Evolutionary conservation across 345 rosid species (phyloP).

Genomic region (Citrus australasica): DNA sequence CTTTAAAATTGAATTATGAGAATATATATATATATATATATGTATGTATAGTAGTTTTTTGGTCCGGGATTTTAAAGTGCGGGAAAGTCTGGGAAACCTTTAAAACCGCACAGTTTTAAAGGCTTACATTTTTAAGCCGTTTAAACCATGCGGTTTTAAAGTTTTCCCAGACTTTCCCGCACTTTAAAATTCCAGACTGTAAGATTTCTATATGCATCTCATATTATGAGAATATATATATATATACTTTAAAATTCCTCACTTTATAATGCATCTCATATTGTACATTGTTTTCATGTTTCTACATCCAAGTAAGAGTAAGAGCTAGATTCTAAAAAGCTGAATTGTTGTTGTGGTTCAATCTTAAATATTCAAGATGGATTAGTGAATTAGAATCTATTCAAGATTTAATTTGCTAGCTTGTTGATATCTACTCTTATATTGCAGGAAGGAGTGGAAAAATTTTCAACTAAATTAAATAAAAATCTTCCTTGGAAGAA

Average conservation of each 20-base stretch:
- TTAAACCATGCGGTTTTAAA: too few relatives aligned
- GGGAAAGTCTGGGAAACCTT: too few relatives aligned
- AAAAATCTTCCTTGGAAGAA: conserved; percentile 84
- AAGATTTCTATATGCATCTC: too few relatives aligned
- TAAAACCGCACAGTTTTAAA: too few relatives aligned
- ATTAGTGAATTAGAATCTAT: neutral
- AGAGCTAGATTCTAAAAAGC: neutral
- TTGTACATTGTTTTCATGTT: neutral
- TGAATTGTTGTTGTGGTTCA: neutral
- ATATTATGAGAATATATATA: neutral
- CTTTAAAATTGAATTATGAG: neutral
- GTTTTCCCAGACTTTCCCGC: too few relatives aligned
- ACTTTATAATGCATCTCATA: neutral
- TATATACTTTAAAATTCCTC: too few relatives aligned
- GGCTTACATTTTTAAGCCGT: too few relatives aligned
- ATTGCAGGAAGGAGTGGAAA: conserved; percentile 63
- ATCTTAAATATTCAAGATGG: neutral
- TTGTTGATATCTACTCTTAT: neutral
- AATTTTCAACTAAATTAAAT: conserved; percentile 31
- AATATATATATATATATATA: neutral
- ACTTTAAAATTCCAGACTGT: too few relatives aligned
- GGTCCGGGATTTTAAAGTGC: too few relatives aligned
- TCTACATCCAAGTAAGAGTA: neutral
- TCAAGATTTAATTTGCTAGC: neutral
- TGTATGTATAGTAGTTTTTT: too few relatives aligned